Percentiles rank a stretch among this genome's conserved stretches.
These are phyloP conservation scores for Solanum appendiculatum DNA, from an alignment of 257 asterid genomes.

Conservation along the genomic window DNA sequence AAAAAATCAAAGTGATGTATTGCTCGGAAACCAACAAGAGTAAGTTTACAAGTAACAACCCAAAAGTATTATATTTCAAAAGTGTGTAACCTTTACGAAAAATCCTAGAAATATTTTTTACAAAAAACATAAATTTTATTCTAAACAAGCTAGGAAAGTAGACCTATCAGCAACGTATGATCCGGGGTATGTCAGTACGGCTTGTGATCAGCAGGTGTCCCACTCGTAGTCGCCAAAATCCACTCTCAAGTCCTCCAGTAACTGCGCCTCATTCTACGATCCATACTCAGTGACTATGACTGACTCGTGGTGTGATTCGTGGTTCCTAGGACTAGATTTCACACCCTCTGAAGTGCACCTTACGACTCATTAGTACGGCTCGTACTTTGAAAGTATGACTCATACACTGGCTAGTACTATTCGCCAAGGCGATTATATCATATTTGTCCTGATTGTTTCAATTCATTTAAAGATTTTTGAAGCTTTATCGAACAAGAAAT, in stretches of 20 bases:
- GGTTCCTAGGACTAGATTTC: neutral
- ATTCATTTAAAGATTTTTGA: neutral
- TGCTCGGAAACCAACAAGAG: too few relatives aligned
- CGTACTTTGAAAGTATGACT: neutral
- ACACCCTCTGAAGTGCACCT: neutral
- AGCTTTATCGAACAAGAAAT: neutral
- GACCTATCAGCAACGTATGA: neutral
- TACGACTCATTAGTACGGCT: neutral
- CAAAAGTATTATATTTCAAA: neutral
- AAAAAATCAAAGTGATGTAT: too few relatives aligned
- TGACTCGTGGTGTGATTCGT: neutral
- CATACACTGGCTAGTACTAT: neutral
- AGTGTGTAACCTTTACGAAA: too few relatives aligned
- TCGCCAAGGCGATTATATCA: neutral
- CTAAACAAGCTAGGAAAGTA: neutral
- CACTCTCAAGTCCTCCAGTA: neutral
- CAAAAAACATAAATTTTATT: too few relatives aligned
- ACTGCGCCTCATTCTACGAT: neutral
- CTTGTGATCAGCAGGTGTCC: neutral
- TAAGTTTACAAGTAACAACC: too few relatives aligned
- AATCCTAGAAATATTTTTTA: too few relatives aligned
- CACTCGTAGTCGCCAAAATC: neutral
- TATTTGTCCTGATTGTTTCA: neutral
- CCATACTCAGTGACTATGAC: neutral
- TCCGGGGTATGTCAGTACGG: neutral